Conservation (phyloP, 2,329 filamentous ascomycete genomes). For the Sarocladiaceae sp. region DNA sequence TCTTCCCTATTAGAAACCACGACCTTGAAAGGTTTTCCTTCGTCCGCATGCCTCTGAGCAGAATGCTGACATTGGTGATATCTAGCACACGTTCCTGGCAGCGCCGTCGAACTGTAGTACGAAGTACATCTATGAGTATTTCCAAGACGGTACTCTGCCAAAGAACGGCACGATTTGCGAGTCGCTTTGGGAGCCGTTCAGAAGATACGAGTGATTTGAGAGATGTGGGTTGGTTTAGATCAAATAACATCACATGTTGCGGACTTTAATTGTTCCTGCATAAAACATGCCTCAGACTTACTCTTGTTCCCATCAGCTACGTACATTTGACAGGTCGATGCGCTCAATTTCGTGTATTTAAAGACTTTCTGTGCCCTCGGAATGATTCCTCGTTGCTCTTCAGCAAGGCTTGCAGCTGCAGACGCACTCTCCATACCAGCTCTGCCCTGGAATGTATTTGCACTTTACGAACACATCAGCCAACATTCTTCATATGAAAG, state of each 20-base stretch:
- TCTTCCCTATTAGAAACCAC: not conserved
- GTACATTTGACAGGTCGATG: not conserved
- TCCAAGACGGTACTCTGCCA: conserved; percentile 42
- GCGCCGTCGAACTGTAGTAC: conserved; percentile 40
- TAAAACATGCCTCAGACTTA: not conserved
- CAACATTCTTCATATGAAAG: not conserved
- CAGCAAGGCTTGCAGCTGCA: conserved; percentile 1
- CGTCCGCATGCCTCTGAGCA: not conserved
- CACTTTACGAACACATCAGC: not conserved
- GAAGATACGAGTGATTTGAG: not conserved
- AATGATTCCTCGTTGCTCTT: no score
- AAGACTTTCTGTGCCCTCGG: no score
- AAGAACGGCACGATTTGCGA: conserved; percentile 39
- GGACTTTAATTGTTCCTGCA: not conserved
- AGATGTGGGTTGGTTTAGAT: no score
- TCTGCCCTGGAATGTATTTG: conserved; percentile 2
- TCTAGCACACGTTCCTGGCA: conserved; percentile 20
- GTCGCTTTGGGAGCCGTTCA: not conserved
- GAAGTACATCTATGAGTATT: conserved; percentile 36
- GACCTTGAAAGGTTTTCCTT: not conserved
- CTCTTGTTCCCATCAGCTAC: not conserved
- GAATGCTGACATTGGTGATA: not conserved
- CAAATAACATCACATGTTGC: no score
- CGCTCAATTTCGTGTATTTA: no score
- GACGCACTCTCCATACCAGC: not conserved